Percentiles rank a stretch among this genome's conserved stretches.
Conservation (phyloP, 2,329 filamentous ascomycete genomes). For the Neocatenulostroma microsporum region DNA sequence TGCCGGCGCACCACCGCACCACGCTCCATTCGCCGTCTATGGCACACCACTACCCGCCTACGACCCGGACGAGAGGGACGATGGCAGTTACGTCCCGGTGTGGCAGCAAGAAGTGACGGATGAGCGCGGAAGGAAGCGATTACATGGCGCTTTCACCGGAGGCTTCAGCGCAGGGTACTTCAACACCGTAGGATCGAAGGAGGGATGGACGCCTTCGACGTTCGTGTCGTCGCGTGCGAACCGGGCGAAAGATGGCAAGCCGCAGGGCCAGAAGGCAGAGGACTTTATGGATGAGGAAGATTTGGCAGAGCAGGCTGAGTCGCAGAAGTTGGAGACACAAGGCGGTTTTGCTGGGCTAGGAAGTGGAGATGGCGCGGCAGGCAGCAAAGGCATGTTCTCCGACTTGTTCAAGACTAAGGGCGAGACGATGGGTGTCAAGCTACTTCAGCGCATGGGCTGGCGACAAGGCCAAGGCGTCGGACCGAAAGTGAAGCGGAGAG, state of each 20-base stretch:
- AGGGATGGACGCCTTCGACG: constrained; percentile 88
- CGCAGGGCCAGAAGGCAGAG: constrained; percentile 58
- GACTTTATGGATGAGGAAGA: constrained; percentile 99
- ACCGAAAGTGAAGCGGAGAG: constrained; percentile 69
- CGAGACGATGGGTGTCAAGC: constrained; percentile 77
- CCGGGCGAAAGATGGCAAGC: constrained; percentile 52
- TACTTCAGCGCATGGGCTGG: constrained; percentile 93
- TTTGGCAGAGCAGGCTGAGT: constrained; percentile 74
- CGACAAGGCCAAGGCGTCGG: constrained; percentile 88
- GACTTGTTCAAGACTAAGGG: constrained; percentile 65
- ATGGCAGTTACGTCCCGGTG: constrained; percentile 86
- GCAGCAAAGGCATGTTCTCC: constrained; percentile 48
- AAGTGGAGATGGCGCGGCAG: constrained; percentile 44
- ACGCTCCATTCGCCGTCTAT: constrained; percentile 68
- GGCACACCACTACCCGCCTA: constrained; percentile 76
- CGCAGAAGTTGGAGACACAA: constrained; percentile 63
- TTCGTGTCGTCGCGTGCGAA: constrained; percentile 85
- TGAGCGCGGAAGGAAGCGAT: constrained; percentile 77
- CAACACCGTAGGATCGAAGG: constrained; percentile 96
- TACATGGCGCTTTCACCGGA: constrained; percentile 94
- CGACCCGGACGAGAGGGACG: constrained; percentile 70
- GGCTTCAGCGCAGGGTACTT: constrained; percentile 98
- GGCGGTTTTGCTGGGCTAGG: constrained; percentile 65
- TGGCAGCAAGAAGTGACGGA: constrained; percentile 98
- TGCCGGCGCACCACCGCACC: constrained; percentile 43